Percentiles rank a stretch among this genome's conserved stretches.
These are phyloP conservation scores for Moniliophthora roreri DNA, from an alignment of 1,284 basidiomycete genomes.

Conservation along the genomic window DNA sequence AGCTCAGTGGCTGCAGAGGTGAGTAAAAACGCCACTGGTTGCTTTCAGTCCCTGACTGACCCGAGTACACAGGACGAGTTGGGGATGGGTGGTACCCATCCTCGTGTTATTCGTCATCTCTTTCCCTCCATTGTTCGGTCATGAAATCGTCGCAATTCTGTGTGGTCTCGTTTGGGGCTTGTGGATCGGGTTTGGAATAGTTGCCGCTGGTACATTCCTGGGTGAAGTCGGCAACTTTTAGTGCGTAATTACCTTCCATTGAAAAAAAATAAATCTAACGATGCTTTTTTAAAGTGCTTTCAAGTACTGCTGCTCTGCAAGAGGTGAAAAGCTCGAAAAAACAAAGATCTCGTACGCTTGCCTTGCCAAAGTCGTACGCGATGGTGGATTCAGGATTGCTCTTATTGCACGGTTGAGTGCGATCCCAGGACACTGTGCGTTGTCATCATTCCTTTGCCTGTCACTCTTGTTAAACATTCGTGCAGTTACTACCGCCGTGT, in stretches of 20 bases:
- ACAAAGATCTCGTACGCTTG: conserved; percentile 47
- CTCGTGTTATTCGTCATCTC: conserved; percentile 14
- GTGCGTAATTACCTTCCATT: too few relatives aligned
- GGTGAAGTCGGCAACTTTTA: conserved; percentile 54
- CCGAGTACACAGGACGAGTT: background rate
- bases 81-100: conserved; percentile 16
- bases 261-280: too few relatives aligned
- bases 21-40: background rate
- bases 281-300: conserved; percentile 36
- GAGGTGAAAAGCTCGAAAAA: conserved; percentile 57
- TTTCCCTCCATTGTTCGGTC: conserved; percentile 39
- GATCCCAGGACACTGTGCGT: conserved; percentile 61
- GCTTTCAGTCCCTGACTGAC: background rate
- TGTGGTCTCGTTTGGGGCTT: conserved; percentile 16
- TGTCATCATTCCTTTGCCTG: background rate
- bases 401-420: conserved; percentile 59
- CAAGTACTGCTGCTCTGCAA: conserved; percentile 42
- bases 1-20: conserved; percentile 9
- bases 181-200: conserved; percentile 14
- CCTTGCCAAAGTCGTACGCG: conserved; percentile 58
- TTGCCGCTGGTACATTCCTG: conserved; percentile 42
- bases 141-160: conserved; percentile 48
- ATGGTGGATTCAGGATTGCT: conserved; percentile 68
- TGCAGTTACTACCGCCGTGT: conserved; percentile 59
- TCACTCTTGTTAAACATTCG: background rate